Percentiles rank a stretch among this genome's conserved stretches.
These are phyloP conservation scores for Suillus hirtellus DNA, from an alignment of 768 basidiomycete genomes.

Conservation along the genomic window DNA sequence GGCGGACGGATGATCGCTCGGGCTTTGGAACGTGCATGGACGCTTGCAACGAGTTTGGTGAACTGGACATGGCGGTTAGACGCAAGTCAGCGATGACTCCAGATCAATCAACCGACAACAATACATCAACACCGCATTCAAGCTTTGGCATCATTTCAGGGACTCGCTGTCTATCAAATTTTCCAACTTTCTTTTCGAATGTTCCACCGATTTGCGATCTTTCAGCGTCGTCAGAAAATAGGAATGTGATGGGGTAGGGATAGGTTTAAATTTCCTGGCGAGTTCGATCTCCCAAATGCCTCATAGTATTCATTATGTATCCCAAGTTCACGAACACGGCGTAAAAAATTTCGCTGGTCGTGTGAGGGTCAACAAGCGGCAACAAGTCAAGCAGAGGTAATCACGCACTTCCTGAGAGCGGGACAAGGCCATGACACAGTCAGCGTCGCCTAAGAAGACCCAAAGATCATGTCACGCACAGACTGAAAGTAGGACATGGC, in stretches of 20 bases:
- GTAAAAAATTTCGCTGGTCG: too few species aligned
- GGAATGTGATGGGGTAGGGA: neutral
- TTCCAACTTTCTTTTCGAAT: neutral
- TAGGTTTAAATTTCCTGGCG: neutral
- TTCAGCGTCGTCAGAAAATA: neutral
- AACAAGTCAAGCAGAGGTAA: too few species aligned
- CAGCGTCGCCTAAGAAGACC: too few species aligned
- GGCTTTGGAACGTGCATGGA: conserved; percentile 39
- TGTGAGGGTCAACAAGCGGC: too few species aligned
- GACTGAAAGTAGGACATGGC: too few species aligned
- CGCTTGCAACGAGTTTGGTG: conserved; percentile 32
- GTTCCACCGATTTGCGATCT: neutral
- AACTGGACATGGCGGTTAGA: conserved; percentile 30
- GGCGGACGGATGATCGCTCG: conserved; percentile 41
- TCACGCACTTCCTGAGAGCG: too few species aligned
- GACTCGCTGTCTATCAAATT: neutral
- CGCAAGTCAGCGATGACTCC: conserved; percentile 6
- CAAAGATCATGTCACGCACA: too few species aligned
- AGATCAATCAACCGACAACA: conserved; percentile 7
- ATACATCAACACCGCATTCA: conserved; percentile 3
- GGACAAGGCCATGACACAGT: too few species aligned
- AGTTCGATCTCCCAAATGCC: too few species aligned
- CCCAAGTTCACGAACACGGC: too few species aligned
- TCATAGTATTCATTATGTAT: too few species aligned
- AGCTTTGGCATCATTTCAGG: conserved; percentile 1